phyloP scores from a whole-genome alignment of 805 yeast genomes.

The Torulaspora gathmanii region DNA sequence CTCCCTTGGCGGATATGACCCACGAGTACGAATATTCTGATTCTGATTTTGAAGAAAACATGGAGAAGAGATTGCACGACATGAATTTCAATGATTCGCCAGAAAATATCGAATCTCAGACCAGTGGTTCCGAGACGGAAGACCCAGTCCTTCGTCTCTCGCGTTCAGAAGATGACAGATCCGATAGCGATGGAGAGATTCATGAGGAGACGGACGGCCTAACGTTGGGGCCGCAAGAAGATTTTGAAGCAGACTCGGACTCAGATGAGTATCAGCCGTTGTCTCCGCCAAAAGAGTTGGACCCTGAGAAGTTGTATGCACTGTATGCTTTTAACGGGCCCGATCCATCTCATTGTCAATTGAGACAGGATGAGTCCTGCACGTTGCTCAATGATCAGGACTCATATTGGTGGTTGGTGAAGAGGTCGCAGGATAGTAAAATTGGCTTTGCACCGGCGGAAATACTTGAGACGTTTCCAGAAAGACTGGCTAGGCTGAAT shows the following conservation, averaged over 20 bases:
- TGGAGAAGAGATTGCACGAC: conserved; percentile 30
- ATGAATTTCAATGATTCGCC: conserved; percentile 12
- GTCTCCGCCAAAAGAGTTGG: conserved; percentile 71
- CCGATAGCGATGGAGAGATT: conserved; percentile 16
- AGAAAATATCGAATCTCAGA: conserved; percentile 3
- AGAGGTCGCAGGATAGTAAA: conserved; percentile 51
- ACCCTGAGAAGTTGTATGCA: conserved; percentile 81
- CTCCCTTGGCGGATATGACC: conserved; percentile 6
- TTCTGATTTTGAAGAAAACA: conserved; percentile 36
- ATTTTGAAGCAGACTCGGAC: conserved; percentile 28
- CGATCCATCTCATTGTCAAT: conserved; percentile 84
- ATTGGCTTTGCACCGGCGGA: conserved; percentile 98
- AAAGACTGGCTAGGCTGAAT: conserved; percentile 84
- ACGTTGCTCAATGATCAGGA: conserved; percentile 80
- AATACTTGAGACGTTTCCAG: conserved; percentile 84
- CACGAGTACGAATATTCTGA: conserved; percentile 33
- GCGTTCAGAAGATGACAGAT: conserved; percentile 14
- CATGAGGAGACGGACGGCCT: conserved; percentile 13
- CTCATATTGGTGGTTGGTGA: conserved; percentile 94
- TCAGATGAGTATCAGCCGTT: conserved; percentile 43
- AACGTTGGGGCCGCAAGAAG: conserved; percentile 13
- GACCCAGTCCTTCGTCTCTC: conserved; percentile 10
- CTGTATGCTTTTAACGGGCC: conserved; percentile 85
- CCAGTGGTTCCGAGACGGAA: conserved; percentile 8
- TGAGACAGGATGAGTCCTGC: conserved; percentile 77